Evolutionary conservation across 495 filamentous ascomycete species (phyloP), one percentile per base, ranked within the genome.

Genomic region (Durotheca rogersii): DNA sequence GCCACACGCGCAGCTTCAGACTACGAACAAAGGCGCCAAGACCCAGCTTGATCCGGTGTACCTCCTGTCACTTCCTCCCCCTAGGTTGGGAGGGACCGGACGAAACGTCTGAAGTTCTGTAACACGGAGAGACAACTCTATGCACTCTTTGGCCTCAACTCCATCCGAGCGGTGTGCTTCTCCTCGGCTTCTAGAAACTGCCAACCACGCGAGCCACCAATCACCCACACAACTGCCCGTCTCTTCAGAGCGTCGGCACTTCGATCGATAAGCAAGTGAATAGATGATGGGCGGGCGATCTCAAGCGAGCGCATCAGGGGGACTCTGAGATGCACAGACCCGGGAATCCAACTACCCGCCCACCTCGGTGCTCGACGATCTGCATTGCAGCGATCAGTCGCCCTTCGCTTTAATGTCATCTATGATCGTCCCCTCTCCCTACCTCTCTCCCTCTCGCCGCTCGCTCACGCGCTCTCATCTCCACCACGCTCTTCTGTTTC

Each of bases 61-160:
- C 42, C 42, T 48, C 47, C 10, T n/a, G 4, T 48, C 47, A 52
- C 39, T 42, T 14, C 25, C 46, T 25, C 32, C 23, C 40, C 29
- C 40, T 18, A 30, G 35, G 31, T 21, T 31, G 39, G 41, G 46
- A 50, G 33, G 23, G 23, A 41, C 44, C 20, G 17, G 25, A 45
- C 46, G 34, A 20, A 35, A 41, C 40, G 49, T 48, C 50, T 53
- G 37, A 38, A 46, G 35, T 35, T 42, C 41, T 42, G 50, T 59
- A 53, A 59, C 56, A 53, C 49, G 34, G 40, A 18, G 50, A 53
- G 50, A 31, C 45, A 50, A 39, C 35, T 35, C 36, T 30, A 53
- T 49, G 36, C 38, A 59, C 56, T 45, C 49, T 53, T 51, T 53
- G 55, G 49, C 55, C 43, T 40, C 15, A 40, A 43, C 15, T 17